Conservation (phyloP, 2,329 filamentous ascomycete genomes). For the Lecanoromycetidae sp. region DNA sequence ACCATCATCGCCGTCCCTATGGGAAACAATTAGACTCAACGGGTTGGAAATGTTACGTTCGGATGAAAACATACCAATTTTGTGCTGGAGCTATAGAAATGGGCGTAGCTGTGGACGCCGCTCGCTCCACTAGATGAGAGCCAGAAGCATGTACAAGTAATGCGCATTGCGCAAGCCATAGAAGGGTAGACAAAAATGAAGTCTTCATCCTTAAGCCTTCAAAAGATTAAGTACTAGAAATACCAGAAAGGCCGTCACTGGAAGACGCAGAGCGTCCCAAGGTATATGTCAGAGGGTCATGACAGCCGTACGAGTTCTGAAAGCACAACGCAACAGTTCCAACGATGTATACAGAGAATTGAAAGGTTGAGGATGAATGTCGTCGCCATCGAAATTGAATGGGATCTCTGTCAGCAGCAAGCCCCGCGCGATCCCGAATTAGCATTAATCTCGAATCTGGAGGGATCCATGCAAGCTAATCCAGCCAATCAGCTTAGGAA, state of each 20-base stretch:
- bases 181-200: not conserved
- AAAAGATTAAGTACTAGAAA: not conserved
- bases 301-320: not conserved
- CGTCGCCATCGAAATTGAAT: not conserved
- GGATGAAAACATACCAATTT: conserved; percentile 12
- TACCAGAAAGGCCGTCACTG: not conserved
- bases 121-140: not conserved
- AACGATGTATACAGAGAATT: not conserved
- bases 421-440: conserved; percentile 1
- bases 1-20: conserved; percentile 18
- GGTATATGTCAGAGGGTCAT: conserved; percentile 1
- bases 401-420: not conserved
- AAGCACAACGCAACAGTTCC: not conserved
- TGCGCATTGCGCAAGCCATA: conserved; percentile 1
- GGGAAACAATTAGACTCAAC: not conserved
- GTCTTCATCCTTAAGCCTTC: not conserved
- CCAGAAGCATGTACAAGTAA: not conserved
- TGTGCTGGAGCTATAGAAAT: conserved; percentile 13
- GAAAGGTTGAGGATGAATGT: not conserved
- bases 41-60: not conserved
- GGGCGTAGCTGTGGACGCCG: conserved; percentile 8
- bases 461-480: not conserved
- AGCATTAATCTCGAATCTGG: not conserved
- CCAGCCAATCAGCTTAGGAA: conserved; percentile 3
- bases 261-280: conserved; percentile 1